phyloP scores from a whole-genome alignment of 768 basidiomycete genomes.

The Brasilioporus rufonigricans region DNA sequence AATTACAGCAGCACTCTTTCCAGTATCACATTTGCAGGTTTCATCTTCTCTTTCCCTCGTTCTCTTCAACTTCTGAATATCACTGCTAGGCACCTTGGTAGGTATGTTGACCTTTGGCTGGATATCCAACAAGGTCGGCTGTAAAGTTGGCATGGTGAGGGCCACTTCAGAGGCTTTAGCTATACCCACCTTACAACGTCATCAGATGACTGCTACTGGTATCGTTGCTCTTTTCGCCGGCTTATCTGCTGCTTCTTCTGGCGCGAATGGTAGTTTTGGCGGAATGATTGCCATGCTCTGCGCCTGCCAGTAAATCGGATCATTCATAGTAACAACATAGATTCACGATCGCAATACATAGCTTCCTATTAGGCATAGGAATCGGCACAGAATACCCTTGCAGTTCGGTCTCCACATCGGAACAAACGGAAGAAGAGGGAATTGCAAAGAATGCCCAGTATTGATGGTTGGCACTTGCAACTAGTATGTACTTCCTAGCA shows the following conservation, averaged over 20 bases:
- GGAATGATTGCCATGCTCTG: constrained; percentile 78
- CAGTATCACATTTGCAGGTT: constrained; percentile 79
- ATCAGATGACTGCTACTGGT: constrained; percentile 73
- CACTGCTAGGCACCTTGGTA: constrained; percentile 76
- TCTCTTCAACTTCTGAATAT: constrained; percentile 60
- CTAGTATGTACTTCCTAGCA: constrained; percentile 52
- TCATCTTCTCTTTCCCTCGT: constrained; percentile 62
- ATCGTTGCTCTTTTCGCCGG: constrained; percentile 85
- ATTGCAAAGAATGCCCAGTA: constrained; percentile 81
- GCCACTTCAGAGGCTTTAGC: background rate
- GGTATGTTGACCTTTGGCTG: constrained; percentile 85
- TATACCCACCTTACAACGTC: constrained; percentile 12
- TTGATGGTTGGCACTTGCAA: constrained; percentile 83
- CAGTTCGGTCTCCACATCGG: constrained; percentile 84
- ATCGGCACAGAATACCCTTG: constrained; percentile 90
- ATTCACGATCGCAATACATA: constrained; percentile 24
- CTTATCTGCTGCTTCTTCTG: constrained; percentile 79
- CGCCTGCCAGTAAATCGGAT: constrained; percentile 60
- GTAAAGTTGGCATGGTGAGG: constrained; percentile 83
- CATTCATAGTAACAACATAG: background rate
- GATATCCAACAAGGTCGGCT: constrained; percentile 81
- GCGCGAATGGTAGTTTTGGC: constrained; percentile 65
- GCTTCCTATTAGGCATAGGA: constrained; percentile 87
- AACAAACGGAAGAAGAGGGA: constrained; percentile 82
- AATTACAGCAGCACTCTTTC: constrained; percentile 64